These are phyloP conservation scores for Kluyveromyces lactis DNA, from an alignment of 805 yeast genomes.

Conservation along the genomic window DNA sequence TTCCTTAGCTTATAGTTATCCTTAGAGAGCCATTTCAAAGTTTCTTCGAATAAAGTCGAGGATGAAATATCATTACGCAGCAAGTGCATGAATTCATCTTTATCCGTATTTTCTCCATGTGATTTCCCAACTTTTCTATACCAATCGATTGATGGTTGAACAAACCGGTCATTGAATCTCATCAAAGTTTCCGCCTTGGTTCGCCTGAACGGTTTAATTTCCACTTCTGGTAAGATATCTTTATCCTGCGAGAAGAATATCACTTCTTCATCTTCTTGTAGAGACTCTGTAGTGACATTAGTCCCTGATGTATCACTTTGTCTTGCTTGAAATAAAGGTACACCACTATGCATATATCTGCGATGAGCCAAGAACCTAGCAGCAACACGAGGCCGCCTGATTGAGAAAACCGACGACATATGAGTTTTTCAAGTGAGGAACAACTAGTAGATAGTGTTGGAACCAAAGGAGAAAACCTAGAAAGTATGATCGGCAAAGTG, in stretches of 20 bases:
- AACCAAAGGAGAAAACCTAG: no score
- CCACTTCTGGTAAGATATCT: conserved; percentile 23
- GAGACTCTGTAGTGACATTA: no score
- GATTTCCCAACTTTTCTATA: conserved; percentile 5
- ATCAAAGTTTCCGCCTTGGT: conserved; percentile 14
- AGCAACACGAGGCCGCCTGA: no score
- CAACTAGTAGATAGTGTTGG: no score
- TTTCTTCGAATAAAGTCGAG: not conserved
- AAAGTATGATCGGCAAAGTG: no score
- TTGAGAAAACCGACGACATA: no score
- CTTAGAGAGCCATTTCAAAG: conserved; percentile 1
- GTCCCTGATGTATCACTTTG: no score
- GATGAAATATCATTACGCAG: not conserved
- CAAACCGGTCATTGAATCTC: conserved; percentile 16
- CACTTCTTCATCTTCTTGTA: not conserved
- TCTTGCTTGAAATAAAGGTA: no score
- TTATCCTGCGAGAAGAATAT: conserved; percentile 18
- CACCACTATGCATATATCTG: no score
- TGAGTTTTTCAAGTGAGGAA: no score
- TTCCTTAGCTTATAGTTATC: not conserved
- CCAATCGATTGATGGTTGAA: conserved; percentile 23
- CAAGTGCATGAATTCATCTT: not conserved
- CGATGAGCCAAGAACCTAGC: no score
- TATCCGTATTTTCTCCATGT: not conserved
- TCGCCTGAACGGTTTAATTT: conserved; percentile 17